Evolutionary conservation across 768 basidiomycete genomes (phyloP), one percentile per base, ranked within the genome.

Genomic region (Agrocybe praecox): DNA sequence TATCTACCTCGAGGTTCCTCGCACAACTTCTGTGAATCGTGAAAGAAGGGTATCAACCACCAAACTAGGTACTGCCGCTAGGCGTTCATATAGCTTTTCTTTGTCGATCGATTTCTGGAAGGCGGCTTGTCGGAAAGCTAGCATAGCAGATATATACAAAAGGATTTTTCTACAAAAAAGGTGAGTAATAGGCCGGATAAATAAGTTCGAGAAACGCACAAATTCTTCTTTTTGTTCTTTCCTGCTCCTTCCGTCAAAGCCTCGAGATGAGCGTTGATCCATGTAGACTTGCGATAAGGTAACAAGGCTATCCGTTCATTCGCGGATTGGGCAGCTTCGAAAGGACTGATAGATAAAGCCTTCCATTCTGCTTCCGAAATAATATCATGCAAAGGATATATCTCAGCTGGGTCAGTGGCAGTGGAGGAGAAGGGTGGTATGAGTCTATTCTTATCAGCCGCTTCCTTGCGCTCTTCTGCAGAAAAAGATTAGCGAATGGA

Each of bases 331-430:
- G 86, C 84, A 12, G 79, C 71, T 47, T 87, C 78, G 49, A 95
- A 77, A 2, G 79, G 70, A 23, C 76, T 71, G 36, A 86, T 63
- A 15, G 84, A 80, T 19, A 97, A 76, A 1, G 87, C 79, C 56
- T 88, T 86, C 81, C 90, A 89, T 71, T 97, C 96, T 11, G 80
- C 79, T 54, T 90, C 86, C 0, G 92, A 85, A 34, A 97, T 88
- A 66, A 98, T 82, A 42, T 81, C 79, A 65, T 90, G 85, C 49
- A 92, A 68, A 11, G 85, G 79, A 66, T 94, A 94, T 17, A 89
- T 75, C 50, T 94, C 87, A n/a, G 82, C 80, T 1, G 91, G 87
- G 15, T 86, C 80, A 33, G 75, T 73, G 0, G 96, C 93, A 21
- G 79, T 73, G 12, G 79, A 69, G 61, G 92, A 82, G 66, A 89